A percentile compares a stretch with the other conserved stretches of the same genome.
These are phyloP conservation scores for Scedosporium dehoogii DNA, from an alignment of 2,329 filamentous ascomycete genomes.

Conservation along the genomic window DNA sequence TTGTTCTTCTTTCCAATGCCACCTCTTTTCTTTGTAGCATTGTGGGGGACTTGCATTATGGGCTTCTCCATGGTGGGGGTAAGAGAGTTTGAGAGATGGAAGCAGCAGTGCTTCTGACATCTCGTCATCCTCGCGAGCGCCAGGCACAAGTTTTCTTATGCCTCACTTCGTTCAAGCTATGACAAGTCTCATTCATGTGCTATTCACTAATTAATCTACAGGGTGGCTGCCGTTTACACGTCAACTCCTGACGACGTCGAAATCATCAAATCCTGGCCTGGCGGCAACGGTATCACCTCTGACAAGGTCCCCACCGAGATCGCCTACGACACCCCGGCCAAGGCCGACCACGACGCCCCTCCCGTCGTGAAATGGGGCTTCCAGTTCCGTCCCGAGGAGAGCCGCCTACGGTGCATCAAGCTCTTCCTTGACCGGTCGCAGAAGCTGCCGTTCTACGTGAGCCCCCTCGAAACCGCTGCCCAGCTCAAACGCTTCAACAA, in stretches of 20 bases:
- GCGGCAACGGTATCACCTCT: conserved; percentile 76
- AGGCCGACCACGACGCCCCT: neutral
- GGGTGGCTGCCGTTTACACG: conserved; percentile 62
- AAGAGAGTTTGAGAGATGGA: conserved; percentile 7
- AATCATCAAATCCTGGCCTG: conserved; percentile 78
- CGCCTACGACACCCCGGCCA: conserved; percentile 37
- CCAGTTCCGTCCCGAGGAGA: conserved; percentile 69
- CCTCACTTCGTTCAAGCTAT: too few species aligned
- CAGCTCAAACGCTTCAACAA: conserved; percentile 66
- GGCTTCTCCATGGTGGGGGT: neutral
- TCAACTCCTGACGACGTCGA: conserved; percentile 71
- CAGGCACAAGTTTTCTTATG: too few species aligned
- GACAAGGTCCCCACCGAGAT: conserved; percentile 81
- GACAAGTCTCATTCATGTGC: neutral
- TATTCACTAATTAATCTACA: neutral
- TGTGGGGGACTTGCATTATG: neutral
- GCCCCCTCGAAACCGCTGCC: conserved; percentile 64
- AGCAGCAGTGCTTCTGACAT: conserved; percentile 21
- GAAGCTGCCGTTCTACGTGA: conserved; percentile 72
- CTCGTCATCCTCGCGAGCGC: too few species aligned
- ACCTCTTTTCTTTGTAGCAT: neutral
- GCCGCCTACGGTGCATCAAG: conserved; percentile 71
- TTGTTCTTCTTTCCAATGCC: conserved; percentile 9
- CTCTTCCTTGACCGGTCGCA: conserved; percentile 73
- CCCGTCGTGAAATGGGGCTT: conserved; percentile 63